A percentile compares a stretch with the other conserved stretches of the same genome.
Conservation (phyloP, 495 filamentous ascomycete genomes). For the Alectoria sarmentosa region DNA sequence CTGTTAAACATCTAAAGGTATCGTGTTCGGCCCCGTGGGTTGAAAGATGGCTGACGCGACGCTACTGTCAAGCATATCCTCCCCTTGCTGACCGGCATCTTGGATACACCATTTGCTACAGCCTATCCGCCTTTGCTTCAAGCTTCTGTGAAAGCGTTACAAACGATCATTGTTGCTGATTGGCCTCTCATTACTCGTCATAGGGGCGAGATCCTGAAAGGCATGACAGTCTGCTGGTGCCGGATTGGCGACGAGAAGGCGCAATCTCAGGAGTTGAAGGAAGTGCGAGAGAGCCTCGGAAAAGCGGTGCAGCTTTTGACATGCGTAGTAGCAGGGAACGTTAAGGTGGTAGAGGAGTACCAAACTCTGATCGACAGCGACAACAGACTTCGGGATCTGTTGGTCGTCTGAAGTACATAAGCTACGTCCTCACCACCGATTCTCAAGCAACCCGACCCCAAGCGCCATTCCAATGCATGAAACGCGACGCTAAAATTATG, state of each 20-base stretch:
- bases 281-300: slow-evolving; percentile 12
- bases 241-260: slow-evolving; percentile 43
- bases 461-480: neutral
- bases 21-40: neutral
- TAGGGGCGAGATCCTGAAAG: slow-evolving; percentile 62
- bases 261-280: slow-evolving; percentile 2
- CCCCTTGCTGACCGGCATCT: slow-evolving; percentile 55
- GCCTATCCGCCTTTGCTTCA: slow-evolving; percentile 48
- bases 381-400: slow-evolving; percentile 34
- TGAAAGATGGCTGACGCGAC: slow-evolving; percentile 1
- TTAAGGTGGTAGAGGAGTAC: slow-evolving; percentile 13
- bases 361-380: slow-evolving; percentile 17
- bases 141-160: slow-evolving; percentile 46
- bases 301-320: slow-evolving; percentile 16
- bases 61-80: slow-evolving; percentile 48
- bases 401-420: slow-evolving; percentile 24
- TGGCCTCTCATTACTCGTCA: slow-evolving; percentile 65
- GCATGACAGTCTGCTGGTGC: slow-evolving; percentile 59
- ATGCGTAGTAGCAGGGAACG: slow-evolving; percentile 5
- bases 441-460: neutral
- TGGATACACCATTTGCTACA: slow-evolving; percentile 64
- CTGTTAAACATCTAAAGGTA: slow-evolving; percentile 68
- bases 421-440: neutral
- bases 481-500: slow-evolving; percentile 10
- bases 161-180: slow-evolving; percentile 54